Evolutionary conservation across 805 yeast species (phyloP).

Genomic region (Candida boleticola): DNA sequence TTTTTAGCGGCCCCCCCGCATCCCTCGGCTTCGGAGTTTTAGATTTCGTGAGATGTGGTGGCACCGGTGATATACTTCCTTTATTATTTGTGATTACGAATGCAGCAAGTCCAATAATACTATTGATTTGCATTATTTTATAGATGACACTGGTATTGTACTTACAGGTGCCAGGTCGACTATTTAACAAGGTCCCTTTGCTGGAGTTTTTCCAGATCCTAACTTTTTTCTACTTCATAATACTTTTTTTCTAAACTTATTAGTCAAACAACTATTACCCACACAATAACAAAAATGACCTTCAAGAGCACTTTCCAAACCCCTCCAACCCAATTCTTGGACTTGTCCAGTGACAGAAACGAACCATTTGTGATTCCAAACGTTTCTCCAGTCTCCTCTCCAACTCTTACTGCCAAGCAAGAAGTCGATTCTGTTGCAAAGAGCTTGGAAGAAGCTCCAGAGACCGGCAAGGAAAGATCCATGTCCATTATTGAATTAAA

Average conservation of each 20-base stretch:
- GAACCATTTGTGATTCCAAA: constrained; percentile 66
- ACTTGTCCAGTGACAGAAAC: constrained; percentile 53
- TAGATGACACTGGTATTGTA: no score
- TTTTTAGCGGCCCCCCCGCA: no score
- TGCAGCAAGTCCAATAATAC: no score
- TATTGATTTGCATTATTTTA: no score
- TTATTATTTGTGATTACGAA: no score
- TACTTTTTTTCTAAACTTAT: no score
- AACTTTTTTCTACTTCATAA: no score
- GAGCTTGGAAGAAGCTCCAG: constrained; percentile 2
- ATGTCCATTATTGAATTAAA: constrained; percentile 26
- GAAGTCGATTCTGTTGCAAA: background rate
- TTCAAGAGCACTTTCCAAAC: background rate
- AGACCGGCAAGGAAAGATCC: constrained; percentile 13
- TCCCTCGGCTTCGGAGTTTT: constrained; percentile 1
- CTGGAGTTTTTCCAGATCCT: no score
- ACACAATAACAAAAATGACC: no score
- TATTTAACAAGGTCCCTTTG: no score
- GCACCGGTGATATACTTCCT: constrained; percentile 1
- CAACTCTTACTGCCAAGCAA: constrained; percentile 8
- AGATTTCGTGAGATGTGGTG: background rate
- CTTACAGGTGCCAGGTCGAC: no score
- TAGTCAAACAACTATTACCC: no score
- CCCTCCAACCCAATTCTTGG: constrained; percentile 39
- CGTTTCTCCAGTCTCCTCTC: constrained; percentile 55